A percentile compares a stretch with the other conserved stretches of the same genome.
Conservation (phyloP, 208 protist genomes). For the Leptomonas pyrrhocoris region DNA sequence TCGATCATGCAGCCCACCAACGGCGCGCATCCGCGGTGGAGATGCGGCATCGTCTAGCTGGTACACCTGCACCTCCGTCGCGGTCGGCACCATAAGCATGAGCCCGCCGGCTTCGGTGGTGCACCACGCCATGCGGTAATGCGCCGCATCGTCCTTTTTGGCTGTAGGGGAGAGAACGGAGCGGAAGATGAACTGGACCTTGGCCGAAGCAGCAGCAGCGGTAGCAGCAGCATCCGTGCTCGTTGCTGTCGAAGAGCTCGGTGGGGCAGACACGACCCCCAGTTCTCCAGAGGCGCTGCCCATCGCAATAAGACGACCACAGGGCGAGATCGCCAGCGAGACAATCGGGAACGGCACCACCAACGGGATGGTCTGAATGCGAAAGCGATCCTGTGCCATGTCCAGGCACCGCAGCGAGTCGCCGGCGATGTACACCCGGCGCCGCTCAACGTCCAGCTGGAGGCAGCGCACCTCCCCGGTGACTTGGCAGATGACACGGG, state of each 20-base stretch:
- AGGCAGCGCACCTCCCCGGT: constrained; percentile 82
- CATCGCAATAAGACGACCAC: constrained; percentile 63
- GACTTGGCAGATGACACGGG: constrained; percentile 76
- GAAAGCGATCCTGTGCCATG: constrained; percentile 47
- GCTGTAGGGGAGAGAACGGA: constrained; percentile 46
- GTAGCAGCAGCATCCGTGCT: background rate
- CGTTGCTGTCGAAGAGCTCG: background rate
- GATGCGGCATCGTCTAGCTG: background rate
- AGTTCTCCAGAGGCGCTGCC: constrained; percentile 61
- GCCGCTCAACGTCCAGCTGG: constrained; percentile 56
- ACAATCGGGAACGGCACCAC: constrained; percentile 71
- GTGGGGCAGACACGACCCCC: constrained; percentile 38
- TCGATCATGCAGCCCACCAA: constrained; percentile 40
- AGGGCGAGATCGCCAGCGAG: constrained; percentile 68
- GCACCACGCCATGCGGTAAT: constrained; percentile 72
- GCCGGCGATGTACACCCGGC: constrained; percentile 81
- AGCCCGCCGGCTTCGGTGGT: constrained; percentile 26
- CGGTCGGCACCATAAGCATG: constrained; percentile 55
- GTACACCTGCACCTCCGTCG: constrained; percentile 51
- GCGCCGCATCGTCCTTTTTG: constrained; percentile 46
- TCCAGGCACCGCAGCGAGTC: constrained; percentile 81
- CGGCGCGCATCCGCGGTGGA: constrained; percentile 26
- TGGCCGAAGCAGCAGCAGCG: constrained; percentile 8
- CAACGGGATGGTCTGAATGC: constrained; percentile 59
- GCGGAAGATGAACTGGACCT: constrained; percentile 36